phyloP scores from a whole-genome alignment of 2,329 filamentous ascomycete genomes.

The Cadophora malorum region DNA sequence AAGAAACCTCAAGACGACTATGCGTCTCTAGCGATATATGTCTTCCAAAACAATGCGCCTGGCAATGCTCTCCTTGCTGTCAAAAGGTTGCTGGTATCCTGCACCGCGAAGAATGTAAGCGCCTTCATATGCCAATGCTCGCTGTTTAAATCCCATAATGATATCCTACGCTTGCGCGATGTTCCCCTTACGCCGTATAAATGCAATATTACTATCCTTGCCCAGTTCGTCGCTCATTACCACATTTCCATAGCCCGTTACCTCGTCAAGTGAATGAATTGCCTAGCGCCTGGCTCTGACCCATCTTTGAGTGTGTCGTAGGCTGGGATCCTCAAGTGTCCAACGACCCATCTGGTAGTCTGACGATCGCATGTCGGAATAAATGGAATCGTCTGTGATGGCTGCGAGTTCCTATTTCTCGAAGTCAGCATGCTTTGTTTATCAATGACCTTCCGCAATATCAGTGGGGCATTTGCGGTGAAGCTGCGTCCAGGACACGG shows the following conservation, averaged over 20 bases:
- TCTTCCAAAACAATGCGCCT: slow-evolving; percentile 25
- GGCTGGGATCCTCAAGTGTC: slow-evolving; percentile 66
- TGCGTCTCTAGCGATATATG: slow-evolving; percentile 12
- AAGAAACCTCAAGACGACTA: slow-evolving; percentile 19
- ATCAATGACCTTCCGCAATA: neutral
- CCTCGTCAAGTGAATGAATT: neutral
- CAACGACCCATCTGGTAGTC: slow-evolving; percentile 65
- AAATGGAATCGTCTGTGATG: slow-evolving; percentile 65
- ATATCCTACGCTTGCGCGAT: slow-evolving; percentile 14
- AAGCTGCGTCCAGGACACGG: neutral
- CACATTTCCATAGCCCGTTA: neutral
- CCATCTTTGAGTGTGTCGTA: slow-evolving; percentile 65
- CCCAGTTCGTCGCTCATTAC: slow-evolving; percentile 9
- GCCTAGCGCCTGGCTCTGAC: slow-evolving; percentile 50
- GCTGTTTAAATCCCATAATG: slow-evolving; percentile 15
- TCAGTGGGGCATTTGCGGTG: neutral
- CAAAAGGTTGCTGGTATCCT: slow-evolving; percentile 25
- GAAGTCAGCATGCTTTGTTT: neutral
- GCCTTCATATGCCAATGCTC: slow-evolving; percentile 33
- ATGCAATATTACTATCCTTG: slow-evolving; percentile 19
- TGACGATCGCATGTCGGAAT: slow-evolving; percentile 58
- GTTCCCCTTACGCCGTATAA: slow-evolving; percentile 24
- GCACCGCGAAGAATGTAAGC: slow-evolving; percentile 30
- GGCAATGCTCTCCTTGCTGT: slow-evolving; percentile 29
- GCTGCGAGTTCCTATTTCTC: slow-evolving; percentile 58